Evolutionary conservation across 495 filamentous ascomycete genomes (phyloP), one percentile per base, ranked within the genome.

Genomic region (Aspergillus indologenus): DNA sequence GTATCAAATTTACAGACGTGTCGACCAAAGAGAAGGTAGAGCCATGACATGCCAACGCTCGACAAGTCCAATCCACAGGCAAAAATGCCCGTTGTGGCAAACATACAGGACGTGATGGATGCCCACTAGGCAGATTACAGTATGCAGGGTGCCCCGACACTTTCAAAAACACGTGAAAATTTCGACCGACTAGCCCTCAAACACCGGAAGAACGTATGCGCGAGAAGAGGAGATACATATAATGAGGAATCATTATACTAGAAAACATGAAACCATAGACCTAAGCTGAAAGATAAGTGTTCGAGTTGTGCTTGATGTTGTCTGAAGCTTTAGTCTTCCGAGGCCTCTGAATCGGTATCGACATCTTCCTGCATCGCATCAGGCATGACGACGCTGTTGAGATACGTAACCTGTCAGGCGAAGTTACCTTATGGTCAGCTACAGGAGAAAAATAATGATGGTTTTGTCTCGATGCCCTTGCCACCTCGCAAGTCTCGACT

Each of bases 351-450:
- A 26, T 46, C 61, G 22, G 45, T 47, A 43, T 46, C 58, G 48
- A 31, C 31, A 22, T 61, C 59, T 26, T 59, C 44, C 9, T 50
- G 53, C 22, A 31, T 53, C 19, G 62, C 60, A 68, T 90, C 86
- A 21, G 87, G 87, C 85, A 84, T 86, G 57, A 87, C 82, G 23
- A 85, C 76, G 59, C 76, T 80, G 59, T 87, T 87, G 40, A 87
- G 74, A 71, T 81, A 84, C 54, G 81, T 80, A 31, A 87, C 77
- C 84, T 87, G 58, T 67, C 51, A 58, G 34, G 53, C 22, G 60
- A 70, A 56, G 50, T 67, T 54, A 19, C 23, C 40, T 45, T 56
- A 65, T 66, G 62, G 70, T 74, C 67, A 74, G 64, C 55, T 51
- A 61, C 42, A 57, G 52, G 29, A 61, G 6, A 48, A 43, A 40